A percentile compares a stretch with the other conserved stretches of the same genome.
Evolutionary conservation across 2,329 filamentous ascomycete species (phyloP).

Genomic region (Apiospora marii): DNA sequence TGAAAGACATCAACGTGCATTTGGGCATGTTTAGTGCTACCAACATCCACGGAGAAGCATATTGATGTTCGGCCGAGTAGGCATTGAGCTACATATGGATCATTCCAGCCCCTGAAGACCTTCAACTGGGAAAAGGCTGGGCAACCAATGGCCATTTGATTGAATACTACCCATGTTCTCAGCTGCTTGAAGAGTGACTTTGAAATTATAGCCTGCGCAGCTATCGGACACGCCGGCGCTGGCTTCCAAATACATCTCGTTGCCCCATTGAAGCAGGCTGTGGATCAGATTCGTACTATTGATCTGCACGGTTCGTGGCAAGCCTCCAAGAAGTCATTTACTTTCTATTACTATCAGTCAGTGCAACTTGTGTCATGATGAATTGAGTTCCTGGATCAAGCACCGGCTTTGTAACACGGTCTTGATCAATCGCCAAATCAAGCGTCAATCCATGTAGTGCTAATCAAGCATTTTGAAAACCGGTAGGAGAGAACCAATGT

Average conservation of each 20-base stretch:
- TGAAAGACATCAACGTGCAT: conserved; percentile 13
- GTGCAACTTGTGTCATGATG: neutral
- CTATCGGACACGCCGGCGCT: neutral
- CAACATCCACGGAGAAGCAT: neutral
- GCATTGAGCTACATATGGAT: neutral
- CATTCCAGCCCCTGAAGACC: neutral
- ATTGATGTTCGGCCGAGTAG: neutral
- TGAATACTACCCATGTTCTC: neutral
- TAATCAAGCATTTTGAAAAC: neutral
- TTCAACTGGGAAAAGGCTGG: neutral
- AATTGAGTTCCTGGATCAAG: neutral
- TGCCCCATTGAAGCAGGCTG: neutral
- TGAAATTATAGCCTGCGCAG: neutral
- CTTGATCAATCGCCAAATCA: neutral
- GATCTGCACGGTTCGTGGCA: neutral
- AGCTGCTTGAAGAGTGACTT: neutral
- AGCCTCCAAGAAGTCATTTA: neutral
- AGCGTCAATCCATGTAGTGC: neutral
- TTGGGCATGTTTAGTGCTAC: neutral
- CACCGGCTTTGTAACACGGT: neutral
- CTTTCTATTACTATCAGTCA: neutral
- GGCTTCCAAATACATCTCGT: neutral
- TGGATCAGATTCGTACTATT: neutral
- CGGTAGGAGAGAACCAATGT: neutral
- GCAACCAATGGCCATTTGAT: neutral